Base-by-base conservation (phyloP, 108 stramenopile species). In the Nannochloropsis granulata region DNA sequence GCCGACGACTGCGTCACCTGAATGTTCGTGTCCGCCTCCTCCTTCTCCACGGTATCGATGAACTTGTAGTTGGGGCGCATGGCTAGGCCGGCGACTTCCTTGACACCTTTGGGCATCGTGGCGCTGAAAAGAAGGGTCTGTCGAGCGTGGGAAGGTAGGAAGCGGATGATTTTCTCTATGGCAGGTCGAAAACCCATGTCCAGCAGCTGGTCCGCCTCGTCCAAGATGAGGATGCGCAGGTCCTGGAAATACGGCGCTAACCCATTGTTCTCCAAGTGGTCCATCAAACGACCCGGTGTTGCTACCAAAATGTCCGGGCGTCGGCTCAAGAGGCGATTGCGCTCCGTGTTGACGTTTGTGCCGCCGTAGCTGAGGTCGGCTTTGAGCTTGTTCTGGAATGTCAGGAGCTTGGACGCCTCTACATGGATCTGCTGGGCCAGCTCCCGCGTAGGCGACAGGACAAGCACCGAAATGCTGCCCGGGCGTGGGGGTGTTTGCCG, bases 81-180 rank as follows among this genome's bases (percentile, higher is more conserved):
- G 71, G 88, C 88, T 26, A 88, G 43, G 78, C 82, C 82, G 78
- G 95, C 92, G 78, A 95, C 88, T 13, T 78, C 82, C 83, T 91
- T 89, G 25, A 96, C 82, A 42, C 86, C 87, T 24, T 85, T 85
- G 24, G 96, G 94, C 19, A 97, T 82, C 19, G 97, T 98, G 16
- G 97, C 97, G 42, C 94, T 95, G 89, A 98, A 98, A 13, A 98
- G 86, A n/a, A 98, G 87, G 11, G 95, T 96, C 84, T 97, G 97
- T 34, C 96, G 92, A 23, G 26, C 81, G 44, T 24, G 85, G 78
- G 89, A 44, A 8, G 95, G 94, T 43, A 98, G 25, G 85, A 81
- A 90, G 25, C 88, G 79, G 45, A 95, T 84, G 79, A 98, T 96
- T 79, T 86, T 82, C 44, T 90, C 83, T 83, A 95, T 96, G 34